A percentile compares a stretch with the other conserved stretches of the same genome.
Evolutionary conservation across 805 yeast species (phyloP).

Genomic region (Kockiozyma suomiensis): DNA sequence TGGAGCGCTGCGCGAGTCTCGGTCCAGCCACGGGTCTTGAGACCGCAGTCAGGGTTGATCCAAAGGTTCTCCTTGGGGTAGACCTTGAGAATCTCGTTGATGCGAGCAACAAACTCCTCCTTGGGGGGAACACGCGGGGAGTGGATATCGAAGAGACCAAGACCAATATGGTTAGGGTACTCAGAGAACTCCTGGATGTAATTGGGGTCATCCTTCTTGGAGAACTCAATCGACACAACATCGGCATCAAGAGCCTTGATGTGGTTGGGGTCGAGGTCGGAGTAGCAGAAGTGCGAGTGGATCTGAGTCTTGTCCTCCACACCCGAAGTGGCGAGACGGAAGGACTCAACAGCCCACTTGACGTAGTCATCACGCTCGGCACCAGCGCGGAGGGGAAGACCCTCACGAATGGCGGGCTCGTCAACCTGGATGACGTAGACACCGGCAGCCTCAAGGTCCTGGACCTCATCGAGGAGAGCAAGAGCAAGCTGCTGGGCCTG

Average conservation of each 20-base stretch:
- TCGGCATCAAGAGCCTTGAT: constrained; percentile 99
- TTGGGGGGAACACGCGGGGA: constrained; percentile 99
- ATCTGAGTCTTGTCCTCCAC: constrained; percentile 93
- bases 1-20: constrained; percentile 94
- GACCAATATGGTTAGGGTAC: constrained; percentile 99
- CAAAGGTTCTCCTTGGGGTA: constrained; percentile 98
- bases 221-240: constrained; percentile 98
- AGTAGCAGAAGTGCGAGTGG: constrained; percentile 99
- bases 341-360: constrained; percentile 98
- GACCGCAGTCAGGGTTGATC: constrained; percentile 99
- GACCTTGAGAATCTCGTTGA: constrained; percentile 90
- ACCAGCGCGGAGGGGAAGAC: constrained; percentile 98
- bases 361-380: constrained; percentile 94
- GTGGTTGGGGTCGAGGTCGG: constrained; percentile 99
- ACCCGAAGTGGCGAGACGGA: constrained; percentile 99
- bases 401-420: constrained; percentile 99
- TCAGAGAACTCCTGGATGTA: constrained; percentile 96
- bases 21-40: constrained; percentile 99
- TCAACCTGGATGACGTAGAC: constrained; percentile 97
- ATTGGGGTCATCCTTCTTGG: constrained; percentile 99
- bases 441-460: constrained; percentile 98
- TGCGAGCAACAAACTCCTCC: constrained; percentile 93
- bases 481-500: constrained; percentile 97
- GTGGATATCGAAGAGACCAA: constrained; percentile 98
- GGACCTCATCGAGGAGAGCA: constrained; percentile 98